A percentile compares a stretch with the other conserved stretches of the same genome.
Evolutionary conservation across 2,329 filamentous ascomycete species (phyloP).

Genomic region (Dactylellina haptotyla): DNA sequence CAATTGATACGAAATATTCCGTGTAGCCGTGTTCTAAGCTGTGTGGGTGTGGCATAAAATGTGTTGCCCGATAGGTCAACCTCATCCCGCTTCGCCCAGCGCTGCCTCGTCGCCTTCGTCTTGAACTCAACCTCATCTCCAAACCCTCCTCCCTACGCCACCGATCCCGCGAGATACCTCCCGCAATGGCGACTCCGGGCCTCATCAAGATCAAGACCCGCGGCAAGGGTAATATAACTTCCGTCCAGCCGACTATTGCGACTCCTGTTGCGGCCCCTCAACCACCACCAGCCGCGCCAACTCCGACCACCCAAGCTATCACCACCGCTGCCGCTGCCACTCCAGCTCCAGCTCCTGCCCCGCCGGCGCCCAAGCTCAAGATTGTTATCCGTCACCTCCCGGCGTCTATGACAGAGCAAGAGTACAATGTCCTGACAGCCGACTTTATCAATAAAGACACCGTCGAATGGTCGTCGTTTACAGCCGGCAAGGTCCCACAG

Average conservation of each 20-base stretch:
- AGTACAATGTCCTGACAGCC: conserved; percentile 75
- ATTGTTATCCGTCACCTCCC: conserved; percentile 84
- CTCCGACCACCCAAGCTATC: conserved; percentile 6
- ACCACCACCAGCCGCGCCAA: not conserved
- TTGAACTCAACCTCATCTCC: not conserved
- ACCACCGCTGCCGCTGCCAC: conserved; percentile 11
- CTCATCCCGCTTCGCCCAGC: not conserved
- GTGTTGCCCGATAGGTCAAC: not conserved
- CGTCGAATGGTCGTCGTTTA: conserved; percentile 83
- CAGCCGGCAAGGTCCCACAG: conserved; percentile 79
- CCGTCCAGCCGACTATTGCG: conserved; percentile 20
- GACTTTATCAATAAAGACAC: conserved; percentile 72
- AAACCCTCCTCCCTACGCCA: not conserved
- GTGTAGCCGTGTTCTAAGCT: not conserved
- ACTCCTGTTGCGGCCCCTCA: no score
- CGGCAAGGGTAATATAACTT: conserved; percentile 36
- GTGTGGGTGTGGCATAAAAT: not conserved
- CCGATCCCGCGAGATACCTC: not conserved
- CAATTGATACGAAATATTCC: no score
- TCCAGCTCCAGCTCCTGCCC: conserved; percentile 13
- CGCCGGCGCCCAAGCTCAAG: conserved; percentile 69
- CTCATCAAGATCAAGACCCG: conserved; percentile 50
- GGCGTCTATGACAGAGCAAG: conserved; percentile 81
- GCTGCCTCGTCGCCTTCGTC: not conserved
- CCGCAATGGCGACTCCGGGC: conserved; percentile 42